Evolutionary conservation across 495 filamentous ascomycete genomes (phyloP), one percentile per base, ranked within the genome.

Genomic region (Xylaria sp.): DNA sequence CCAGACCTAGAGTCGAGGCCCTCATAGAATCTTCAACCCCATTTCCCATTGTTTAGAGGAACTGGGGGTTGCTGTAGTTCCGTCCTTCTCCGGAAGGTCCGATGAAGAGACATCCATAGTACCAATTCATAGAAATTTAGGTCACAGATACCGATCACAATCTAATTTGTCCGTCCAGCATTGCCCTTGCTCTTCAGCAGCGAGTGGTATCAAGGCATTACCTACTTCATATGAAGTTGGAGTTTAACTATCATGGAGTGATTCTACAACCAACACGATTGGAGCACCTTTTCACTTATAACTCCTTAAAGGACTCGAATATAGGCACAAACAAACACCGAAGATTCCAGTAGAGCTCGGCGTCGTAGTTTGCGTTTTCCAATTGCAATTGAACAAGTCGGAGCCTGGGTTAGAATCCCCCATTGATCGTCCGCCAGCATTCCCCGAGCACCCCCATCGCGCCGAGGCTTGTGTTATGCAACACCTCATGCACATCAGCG

Each of bases 401-500:
- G 6, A 40, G 21, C 19, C 14, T 11, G 35, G 14, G 3, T 0
- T 17, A 43, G 33, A 41, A 41, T 6, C 19, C 62, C 48, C 48
- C 48, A 55, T 55, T 41, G 44, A 46, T 40, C 48, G 15, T 67
- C 48, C 33, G 46, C 17, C 64, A 48, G 35, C 21, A 40, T 55
- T 7, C 7, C 3, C 43, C 46, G 6, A n/a, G 29, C 14, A 52
- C 5, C n/a, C 14, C 31, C 48, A 55, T 55, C 31, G 31, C 46
- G 15, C n/a, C 11, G 12, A 21, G 26, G n/a, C 62, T 50, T 66
- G 62, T 66, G 31, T 52, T 6, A 48, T 66, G 40, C 44, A 66
- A 37, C 8, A 24, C 62, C 9, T 55, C 46, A 67, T 67, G 64
- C 64, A 67, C 48, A 67, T 65, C 64, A 43, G 33, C 48, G n/a